These are phyloP conservation scores for Fragosphaeria purpurea DNA, from an alignment of 2,329 filamentous ascomycete species.

Conservation along the genomic window DNA sequence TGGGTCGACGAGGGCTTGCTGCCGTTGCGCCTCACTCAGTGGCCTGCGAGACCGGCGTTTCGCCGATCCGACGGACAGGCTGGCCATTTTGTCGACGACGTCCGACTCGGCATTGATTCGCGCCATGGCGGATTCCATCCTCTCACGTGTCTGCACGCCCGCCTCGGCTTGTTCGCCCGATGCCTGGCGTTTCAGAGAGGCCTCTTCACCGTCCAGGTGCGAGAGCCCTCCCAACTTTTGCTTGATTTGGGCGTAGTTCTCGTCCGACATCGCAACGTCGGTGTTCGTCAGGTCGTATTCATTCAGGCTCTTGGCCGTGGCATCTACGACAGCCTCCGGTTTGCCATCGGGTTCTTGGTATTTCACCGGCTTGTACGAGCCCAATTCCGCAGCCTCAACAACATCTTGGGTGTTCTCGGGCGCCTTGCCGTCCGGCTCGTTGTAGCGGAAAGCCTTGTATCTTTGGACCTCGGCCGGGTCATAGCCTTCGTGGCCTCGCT, in stretches of 20 bases:
- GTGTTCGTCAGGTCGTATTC: constrained; percentile 24
- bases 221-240: constrained; percentile 9
- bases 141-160: constrained; percentile 14
- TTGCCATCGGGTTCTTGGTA: constrained; percentile 16
- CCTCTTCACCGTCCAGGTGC: not conserved
- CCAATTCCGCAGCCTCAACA: constrained; percentile 9
- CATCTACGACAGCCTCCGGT: constrained; percentile 15
- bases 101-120: constrained; percentile 20
- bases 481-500: constrained; percentile 11
- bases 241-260: constrained; percentile 18
- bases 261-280: constrained; percentile 15
- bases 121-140: constrained; percentile 22
- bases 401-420: constrained; percentile 14
- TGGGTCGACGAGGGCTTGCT: constrained; percentile 7
- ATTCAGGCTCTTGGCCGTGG: constrained; percentile 24
- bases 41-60: constrained; percentile 4
- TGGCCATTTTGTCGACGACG: constrained; percentile 19
- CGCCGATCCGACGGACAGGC: constrained; percentile 13
- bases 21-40: constrained; percentile 4
- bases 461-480: constrained; percentile 9
- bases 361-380: constrained; percentile 19
- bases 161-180: constrained; percentile 1
- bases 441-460: constrained; percentile 15
- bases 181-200: not conserved
- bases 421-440: constrained; percentile 12